A percentile compares a stretch with the other conserved stretches of the same genome.
Conservation (phyloP, 1,284 basidiomycete genomes). For the Schizophyllum commune region DNA sequence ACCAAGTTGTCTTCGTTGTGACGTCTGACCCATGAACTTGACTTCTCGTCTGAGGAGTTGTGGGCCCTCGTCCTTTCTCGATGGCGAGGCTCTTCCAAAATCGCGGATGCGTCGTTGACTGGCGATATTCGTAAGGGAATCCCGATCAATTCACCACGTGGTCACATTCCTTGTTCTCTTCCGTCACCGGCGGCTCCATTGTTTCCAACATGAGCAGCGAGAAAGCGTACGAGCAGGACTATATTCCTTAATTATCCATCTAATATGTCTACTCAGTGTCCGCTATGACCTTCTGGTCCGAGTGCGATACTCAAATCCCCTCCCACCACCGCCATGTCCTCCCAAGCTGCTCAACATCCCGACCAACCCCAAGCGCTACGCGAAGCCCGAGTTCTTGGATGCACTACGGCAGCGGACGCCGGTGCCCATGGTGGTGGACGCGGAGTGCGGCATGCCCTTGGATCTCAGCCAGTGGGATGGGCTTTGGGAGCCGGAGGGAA, state of each 20-base stretch:
- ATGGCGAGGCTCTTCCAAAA: no score
- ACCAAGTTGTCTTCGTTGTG: no score
- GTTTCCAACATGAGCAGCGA: slow-evolving; percentile 16
- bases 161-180: no score
- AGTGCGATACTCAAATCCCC: slow-evolving; percentile 87
- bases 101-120: no score
- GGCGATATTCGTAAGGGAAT: no score
- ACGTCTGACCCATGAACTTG: no score
- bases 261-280: no score
- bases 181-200: neutral
- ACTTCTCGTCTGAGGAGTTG: no score
- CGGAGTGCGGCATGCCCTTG: slow-evolving; percentile 91
- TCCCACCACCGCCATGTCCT: slow-evolving; percentile 91
- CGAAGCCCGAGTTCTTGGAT: slow-evolving; percentile 76
- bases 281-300: slow-evolving; percentile 73
- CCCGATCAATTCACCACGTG: no score
- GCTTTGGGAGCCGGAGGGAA: slow-evolving; percentile 72
- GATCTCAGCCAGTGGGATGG: slow-evolving; percentile 79
- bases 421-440: slow-evolving; percentile 89
- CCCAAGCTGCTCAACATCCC: slow-evolving; percentile 87
- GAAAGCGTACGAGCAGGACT: slow-evolving; percentile 12
- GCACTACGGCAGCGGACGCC: slow-evolving; percentile 73
- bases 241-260: no score
- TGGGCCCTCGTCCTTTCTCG: no score
- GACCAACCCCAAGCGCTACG: slow-evolving; percentile 81